These are phyloP conservation scores for Tolypocladium amazonense DNA, from an alignment of 2,329 filamentous ascomycete genomes.

Conservation along the genomic window DNA sequence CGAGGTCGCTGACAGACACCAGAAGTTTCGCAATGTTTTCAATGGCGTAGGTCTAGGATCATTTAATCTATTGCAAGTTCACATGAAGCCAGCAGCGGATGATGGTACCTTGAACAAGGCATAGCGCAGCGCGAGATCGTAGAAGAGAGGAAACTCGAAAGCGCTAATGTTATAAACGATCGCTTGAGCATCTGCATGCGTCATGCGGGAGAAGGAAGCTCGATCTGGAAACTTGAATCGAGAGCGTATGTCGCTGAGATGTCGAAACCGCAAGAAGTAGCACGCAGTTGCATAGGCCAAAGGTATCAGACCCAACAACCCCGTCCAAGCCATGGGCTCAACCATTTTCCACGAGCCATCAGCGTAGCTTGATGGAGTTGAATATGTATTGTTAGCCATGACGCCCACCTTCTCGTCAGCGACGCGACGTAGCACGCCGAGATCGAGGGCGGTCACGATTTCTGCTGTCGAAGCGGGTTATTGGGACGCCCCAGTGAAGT, in stretches of 20 bases:
- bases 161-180: conserved; percentile 24
- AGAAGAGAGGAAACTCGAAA: conserved; percentile 27
- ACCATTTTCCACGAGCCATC: neutral
- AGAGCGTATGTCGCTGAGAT: conserved; percentile 17
- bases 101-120: conserved; percentile 27
- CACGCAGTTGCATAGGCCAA: conserved; percentile 22
- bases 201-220: conserved; percentile 27
- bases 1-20: conserved; percentile 22
- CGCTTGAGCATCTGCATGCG: conserved; percentile 31
- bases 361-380: neutral
- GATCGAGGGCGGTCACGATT: neutral
- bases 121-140: conserved; percentile 24
- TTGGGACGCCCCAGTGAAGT: neutral
- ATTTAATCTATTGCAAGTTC: neutral
- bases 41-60: conserved; percentile 26
- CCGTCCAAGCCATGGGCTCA: conserved; percentile 1
- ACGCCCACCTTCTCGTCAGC: neutral
- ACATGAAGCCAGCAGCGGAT: neutral
- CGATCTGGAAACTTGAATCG: conserved; percentile 22
- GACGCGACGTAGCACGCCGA: neutral
- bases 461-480: no score
- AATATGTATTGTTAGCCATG: neutral
- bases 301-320: conserved; percentile 9
- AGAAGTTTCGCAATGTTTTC: conserved; percentile 26
- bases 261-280: conserved; percentile 23